Percentiles rank a stretch among this genome's conserved stretches.
These are phyloP conservation scores for Bothia castanella DNA, from an alignment of 1,284 basidiomycete species.

Conservation along the genomic window DNA sequence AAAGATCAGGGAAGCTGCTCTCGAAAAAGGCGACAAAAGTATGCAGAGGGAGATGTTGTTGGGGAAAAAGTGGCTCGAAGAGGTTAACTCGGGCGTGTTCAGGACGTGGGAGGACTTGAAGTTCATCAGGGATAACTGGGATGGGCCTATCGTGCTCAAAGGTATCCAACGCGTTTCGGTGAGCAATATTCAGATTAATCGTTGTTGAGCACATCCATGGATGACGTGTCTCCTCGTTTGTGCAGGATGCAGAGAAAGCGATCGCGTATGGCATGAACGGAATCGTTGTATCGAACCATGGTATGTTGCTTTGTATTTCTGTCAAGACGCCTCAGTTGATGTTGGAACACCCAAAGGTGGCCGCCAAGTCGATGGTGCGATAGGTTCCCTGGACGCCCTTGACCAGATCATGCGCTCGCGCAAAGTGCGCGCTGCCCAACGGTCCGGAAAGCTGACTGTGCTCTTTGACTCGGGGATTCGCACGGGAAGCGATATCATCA, in stretches of 20 bases:
- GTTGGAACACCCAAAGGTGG: conserved; percentile 47
- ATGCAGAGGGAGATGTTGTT: conserved; percentile 39
- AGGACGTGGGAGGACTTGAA: conserved; percentile 64
- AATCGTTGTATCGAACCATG: conserved; percentile 82
- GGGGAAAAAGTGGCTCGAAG: conserved; percentile 54
- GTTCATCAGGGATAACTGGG: conserved; percentile 65
- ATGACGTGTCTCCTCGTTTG: neutral
- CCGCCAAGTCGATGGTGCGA: conserved; percentile 77
- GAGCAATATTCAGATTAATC: conserved; percentile 14
- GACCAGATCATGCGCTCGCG: conserved; percentile 57
- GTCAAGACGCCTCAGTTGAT: neutral
- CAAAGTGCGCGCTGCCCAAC: conserved; percentile 57
- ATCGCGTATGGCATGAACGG: conserved; percentile 69
- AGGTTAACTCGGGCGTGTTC: conserved; percentile 58
- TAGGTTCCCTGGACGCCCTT: conserved; percentile 72
- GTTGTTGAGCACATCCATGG: neutral
- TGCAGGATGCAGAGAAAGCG: conserved; percentile 67
- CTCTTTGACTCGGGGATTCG: conserved; percentile 82
- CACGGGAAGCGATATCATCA: conserved; percentile 73
- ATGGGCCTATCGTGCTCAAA: conserved; percentile 69
- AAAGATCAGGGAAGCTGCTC: conserved; percentile 6
- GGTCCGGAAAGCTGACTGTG: conserved; percentile 59
- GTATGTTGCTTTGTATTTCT: conserved; percentile 33
- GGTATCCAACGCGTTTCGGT: conserved; percentile 60
- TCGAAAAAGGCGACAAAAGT: conserved; percentile 40